Percentiles rank a stretch among this genome's conserved stretches.
phyloP scores from a whole-genome alignment of 257 asterid species.

The Primulina huaijiensis region DNA sequence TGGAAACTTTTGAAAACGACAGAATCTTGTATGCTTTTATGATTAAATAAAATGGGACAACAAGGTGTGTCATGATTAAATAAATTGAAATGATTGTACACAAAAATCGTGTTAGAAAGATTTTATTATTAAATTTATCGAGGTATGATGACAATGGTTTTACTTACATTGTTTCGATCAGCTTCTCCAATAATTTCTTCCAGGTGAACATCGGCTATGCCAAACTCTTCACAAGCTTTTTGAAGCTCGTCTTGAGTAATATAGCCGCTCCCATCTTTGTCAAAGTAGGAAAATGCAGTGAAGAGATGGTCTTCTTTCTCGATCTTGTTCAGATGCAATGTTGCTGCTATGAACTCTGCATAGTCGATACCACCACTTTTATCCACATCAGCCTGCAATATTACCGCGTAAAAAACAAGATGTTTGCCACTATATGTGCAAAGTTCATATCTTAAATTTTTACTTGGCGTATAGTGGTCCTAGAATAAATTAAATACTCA shows the following conservation, averaged over 20 bases:
- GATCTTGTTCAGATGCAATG: conserved; percentile 34
- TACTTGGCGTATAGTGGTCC: background rate
- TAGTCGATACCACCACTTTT: conserved; percentile 46
- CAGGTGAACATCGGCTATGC: conserved; percentile 26
- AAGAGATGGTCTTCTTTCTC: conserved; percentile 32
- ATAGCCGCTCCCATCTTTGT: conserved; percentile 34
- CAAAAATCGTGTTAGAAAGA: too few relatives aligned
- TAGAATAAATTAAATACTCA: background rate
- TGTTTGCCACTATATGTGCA: background rate
- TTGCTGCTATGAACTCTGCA: conserved; percentile 53
- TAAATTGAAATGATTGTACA: background rate
- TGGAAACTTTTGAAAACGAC: background rate
- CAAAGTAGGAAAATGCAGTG: conserved; percentile 31
- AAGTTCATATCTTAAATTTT: background rate
- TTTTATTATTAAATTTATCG: background rate
- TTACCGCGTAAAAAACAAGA: background rate
- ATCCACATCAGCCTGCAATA: conserved; percentile 42
- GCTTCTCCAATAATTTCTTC: conserved; percentile 32
- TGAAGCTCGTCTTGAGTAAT: conserved; percentile 35
- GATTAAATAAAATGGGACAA: background rate
- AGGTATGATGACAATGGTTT: background rate
- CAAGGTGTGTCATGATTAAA: background rate
- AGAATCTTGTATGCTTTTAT: background rate
- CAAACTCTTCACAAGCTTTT: conserved; percentile 34
- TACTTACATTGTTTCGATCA: conserved; percentile 32